phyloP scores from a whole-genome alignment of 176 grass and related monocot genomes.

The Thalia dealbata region DNA sequence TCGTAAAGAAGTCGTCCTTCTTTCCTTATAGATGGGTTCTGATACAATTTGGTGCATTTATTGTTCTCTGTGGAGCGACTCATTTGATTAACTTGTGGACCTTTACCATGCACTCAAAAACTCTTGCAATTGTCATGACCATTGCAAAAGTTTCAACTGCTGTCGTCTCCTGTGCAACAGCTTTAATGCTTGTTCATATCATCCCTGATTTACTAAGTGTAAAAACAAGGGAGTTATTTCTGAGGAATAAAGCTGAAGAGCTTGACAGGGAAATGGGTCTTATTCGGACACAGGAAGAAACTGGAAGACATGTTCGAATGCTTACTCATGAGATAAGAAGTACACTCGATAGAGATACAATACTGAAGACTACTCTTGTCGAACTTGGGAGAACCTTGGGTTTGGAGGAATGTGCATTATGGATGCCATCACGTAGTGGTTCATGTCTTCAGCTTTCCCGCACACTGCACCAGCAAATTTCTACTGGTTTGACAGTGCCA shows the following conservation, averaged over 20 bases:
- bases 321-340: slow-evolving; percentile 90
- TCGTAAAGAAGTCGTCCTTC: slow-evolving; percentile 51
- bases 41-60: slow-evolving; percentile 85
- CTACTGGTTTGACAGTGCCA: slow-evolving; percentile 16
- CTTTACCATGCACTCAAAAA: slow-evolving; percentile 44
- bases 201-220: slow-evolving; percentile 76
- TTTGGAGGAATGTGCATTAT: slow-evolving; percentile 68
- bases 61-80: slow-evolving; percentile 77
- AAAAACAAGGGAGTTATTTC: slow-evolving; percentile 60
- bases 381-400: slow-evolving; percentile 56
- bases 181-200: slow-evolving; percentile 75
- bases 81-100: slow-evolving; percentile 83
- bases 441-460: slow-evolving; percentile 33
- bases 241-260: slow-evolving; percentile 63
- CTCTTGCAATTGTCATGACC: slow-evolving; percentile 50
- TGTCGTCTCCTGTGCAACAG: slow-evolving; percentile 74
- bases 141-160: slow-evolving; percentile 53
- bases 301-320: slow-evolving; percentile 74
- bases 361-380: slow-evolving; percentile 73
- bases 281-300: slow-evolving; percentile 66
- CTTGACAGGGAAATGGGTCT: slow-evolving; percentile 79
- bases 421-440: slow-evolving; percentile 57
- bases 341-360: slow-evolving; percentile 76
- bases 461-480: slow-evolving; percentile 22
- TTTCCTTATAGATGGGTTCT: slow-evolving; percentile 56